phyloP scores from a whole-genome alignment of 345 rosid genomes.

The Murraya paniculata region DNA sequence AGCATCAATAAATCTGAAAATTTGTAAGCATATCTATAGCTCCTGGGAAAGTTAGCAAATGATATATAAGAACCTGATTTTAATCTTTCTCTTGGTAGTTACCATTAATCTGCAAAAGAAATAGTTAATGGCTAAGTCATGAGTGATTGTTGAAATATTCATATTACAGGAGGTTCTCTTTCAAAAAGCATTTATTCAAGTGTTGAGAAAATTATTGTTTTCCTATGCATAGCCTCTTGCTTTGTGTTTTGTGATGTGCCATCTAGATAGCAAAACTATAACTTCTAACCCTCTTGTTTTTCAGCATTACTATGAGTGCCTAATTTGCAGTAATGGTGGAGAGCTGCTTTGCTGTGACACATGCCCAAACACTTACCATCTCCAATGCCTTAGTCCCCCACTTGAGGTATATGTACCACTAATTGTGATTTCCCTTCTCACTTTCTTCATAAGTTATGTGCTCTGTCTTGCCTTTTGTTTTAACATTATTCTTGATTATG shows the following conservation, averaged over 20 bases:
- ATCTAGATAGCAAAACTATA: neutral
- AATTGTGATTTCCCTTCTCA: neutral
- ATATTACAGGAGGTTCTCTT: neutral
- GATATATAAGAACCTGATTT: neutral
- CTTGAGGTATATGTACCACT: neutral
- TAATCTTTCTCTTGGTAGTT: neutral
- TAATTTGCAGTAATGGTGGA: neutral
- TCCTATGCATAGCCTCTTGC: neutral
- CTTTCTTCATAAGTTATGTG: neutral
- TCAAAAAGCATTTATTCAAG: neutral
- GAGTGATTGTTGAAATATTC: neutral
- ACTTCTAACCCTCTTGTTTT: neutral
- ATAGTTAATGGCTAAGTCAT: neutral
- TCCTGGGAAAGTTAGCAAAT: neutral
- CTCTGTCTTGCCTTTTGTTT: neutral
- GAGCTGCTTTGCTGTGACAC: neutral
- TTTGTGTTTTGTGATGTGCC: neutral
- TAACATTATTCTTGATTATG: neutral
- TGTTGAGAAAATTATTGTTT: neutral
- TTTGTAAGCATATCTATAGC: neutral
- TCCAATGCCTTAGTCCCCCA: neutral
- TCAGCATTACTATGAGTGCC: conserved; percentile 5
- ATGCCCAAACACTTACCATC: conserved; percentile 8
- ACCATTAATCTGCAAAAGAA: neutral
- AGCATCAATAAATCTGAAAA: neutral